Percentiles rank a stretch among this genome's conserved stretches.
Conservation (phyloP, 257 asterid genomes). For the Solanum virginianum region DNA sequence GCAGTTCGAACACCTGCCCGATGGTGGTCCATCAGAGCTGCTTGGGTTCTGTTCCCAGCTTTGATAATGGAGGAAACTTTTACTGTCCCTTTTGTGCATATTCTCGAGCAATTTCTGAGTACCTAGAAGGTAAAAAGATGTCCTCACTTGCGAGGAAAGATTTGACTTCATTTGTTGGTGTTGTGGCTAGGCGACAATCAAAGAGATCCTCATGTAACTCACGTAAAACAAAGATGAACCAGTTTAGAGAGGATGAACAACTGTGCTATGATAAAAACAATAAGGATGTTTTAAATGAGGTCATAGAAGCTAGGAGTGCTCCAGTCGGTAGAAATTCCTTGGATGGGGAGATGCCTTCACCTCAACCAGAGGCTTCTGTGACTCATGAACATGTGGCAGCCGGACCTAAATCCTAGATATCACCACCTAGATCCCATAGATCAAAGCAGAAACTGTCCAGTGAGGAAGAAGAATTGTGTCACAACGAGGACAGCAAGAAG, state of each 20-base stretch:
- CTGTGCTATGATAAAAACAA: neutral
- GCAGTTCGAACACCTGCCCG: slow-evolving; percentile 38
- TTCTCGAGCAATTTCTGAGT: slow-evolving; percentile 43
- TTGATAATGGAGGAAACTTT: slow-evolving; percentile 29
- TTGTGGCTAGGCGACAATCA: slow-evolving; percentile 6
- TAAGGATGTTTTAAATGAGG: neutral
- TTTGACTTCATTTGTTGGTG: slow-evolving; percentile 24
- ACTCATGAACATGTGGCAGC: neutral
- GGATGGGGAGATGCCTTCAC: neutral
- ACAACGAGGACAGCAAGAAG: slow-evolving; percentile 11
- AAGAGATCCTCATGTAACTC: slow-evolving; percentile 3
- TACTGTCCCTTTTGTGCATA: slow-evolving; percentile 70
- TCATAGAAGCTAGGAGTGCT: neutral
- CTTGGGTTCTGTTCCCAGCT: slow-evolving; percentile 34
- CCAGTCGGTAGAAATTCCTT: neutral
- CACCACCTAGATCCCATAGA: neutral
- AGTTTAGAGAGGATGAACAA: neutral
- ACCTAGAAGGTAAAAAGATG: slow-evolving; percentile 27
- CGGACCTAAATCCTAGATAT: neutral
- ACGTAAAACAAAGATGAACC: neutral
- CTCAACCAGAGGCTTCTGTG: neutral
- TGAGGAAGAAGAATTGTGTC: neutral
- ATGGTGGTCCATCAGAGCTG: slow-evolving; percentile 48
- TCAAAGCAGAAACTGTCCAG: slow-evolving; percentile 4
- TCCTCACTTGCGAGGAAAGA: slow-evolving; percentile 36